Percentiles rank a stretch among this genome's conserved stretches.
phyloP scores from a whole-genome alignment of 2,329 filamentous ascomycete species.

The Pseudogymnoascus sp. region DNA sequence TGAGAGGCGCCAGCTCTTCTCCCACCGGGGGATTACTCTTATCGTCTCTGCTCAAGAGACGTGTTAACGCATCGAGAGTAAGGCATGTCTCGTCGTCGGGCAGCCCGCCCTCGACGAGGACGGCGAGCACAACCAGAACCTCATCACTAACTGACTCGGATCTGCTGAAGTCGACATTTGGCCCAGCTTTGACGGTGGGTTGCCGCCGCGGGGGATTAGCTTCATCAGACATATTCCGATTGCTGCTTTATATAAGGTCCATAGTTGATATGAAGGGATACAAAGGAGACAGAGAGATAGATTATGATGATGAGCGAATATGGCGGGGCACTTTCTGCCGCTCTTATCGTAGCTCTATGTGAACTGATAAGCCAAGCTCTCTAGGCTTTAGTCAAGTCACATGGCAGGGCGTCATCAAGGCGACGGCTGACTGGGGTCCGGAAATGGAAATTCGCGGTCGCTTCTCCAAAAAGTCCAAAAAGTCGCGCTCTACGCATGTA shows the following conservation, averaged over 20 bases:
- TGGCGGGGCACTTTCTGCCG: constrained; percentile 9
- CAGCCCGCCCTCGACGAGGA: constrained; percentile 84
- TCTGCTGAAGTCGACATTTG: constrained; percentile 10
- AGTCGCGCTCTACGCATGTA: background rate
- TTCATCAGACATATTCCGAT: constrained; percentile 7
- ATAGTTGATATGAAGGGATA: background rate
- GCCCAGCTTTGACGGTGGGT: constrained; percentile 18
- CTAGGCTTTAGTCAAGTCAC: background rate
- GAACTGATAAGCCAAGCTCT: constrained; percentile 5
- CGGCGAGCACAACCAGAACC: constrained; percentile 57
- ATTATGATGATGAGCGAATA: constrained; percentile 7
- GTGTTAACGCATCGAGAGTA: constrained; percentile 53
- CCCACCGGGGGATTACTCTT: constrained; percentile 22
- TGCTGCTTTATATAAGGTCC: constrained; percentile 4
- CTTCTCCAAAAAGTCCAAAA: constrained; percentile 1
- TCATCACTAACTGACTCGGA: constrained; percentile 53
- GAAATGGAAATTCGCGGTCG: constrained; percentile 10
- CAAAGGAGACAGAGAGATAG: background rate
- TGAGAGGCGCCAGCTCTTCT: constrained; percentile 50
- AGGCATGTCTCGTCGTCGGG: constrained; percentile 61
- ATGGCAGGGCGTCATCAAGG: constrained; percentile 7
- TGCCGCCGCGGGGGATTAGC: background rate
- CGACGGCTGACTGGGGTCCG: constrained; percentile 4
- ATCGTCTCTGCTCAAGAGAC: constrained; percentile 51
- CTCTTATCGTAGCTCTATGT: constrained; percentile 3